phyloP scores from a whole-genome alignment of 305 asterid species.

The Fraxinus albicans region DNA sequence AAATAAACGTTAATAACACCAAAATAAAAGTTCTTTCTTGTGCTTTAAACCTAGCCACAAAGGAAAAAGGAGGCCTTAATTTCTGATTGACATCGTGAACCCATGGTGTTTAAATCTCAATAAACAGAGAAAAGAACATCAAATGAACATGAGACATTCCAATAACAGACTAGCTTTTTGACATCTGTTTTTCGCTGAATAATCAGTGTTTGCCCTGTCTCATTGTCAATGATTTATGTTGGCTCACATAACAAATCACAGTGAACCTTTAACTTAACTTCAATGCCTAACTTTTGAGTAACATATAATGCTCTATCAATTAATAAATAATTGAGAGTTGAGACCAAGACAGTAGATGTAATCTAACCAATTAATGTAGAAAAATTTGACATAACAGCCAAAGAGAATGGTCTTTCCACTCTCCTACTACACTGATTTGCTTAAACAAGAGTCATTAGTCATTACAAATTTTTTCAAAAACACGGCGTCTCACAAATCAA shows the following conservation, averaged over 20 bases:
- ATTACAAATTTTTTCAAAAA: neutral
- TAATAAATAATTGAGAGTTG: neutral
- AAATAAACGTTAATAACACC: neutral
- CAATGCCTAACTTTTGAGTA: slow-evolving; percentile 1
- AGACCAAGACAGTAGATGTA: neutral
- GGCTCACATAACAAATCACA: slow-evolving; percentile 4
- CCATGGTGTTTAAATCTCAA: neutral
- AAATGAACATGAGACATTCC: neutral
- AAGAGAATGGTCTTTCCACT: neutral
- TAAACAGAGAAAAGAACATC: neutral
- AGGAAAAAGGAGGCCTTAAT: neutral
- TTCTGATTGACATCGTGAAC: slow-evolving; percentile 2
- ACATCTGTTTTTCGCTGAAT: neutral
- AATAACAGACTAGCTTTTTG: neutral
- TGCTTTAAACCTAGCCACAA: neutral
- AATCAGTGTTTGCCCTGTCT: neutral
- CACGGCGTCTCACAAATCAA: neutral
- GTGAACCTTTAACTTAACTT: neutral
- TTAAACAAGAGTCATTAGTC: neutral
- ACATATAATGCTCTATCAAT: neutral
- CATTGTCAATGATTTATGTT: neutral
- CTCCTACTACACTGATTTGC: neutral
- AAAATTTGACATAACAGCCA: neutral
- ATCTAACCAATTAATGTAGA: neutral
- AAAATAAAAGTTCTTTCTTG: neutral